phyloP scores from a whole-genome alignment of 2,329 filamentous ascomycete genomes.

The Botrytis paeoniae region DNA sequence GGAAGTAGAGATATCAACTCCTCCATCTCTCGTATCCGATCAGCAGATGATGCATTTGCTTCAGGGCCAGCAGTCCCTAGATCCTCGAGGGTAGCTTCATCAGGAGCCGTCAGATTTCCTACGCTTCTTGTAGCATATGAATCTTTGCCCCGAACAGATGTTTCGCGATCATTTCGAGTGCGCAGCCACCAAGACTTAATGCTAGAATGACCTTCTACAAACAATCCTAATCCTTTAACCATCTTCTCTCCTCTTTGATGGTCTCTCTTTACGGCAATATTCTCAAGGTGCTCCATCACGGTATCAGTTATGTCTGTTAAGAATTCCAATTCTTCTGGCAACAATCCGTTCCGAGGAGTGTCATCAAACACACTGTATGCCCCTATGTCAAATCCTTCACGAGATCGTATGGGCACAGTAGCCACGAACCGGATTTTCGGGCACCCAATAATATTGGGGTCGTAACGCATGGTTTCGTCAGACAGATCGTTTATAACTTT shows the following conservation, averaged over 20 bases:
- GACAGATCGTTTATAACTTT: slow-evolving; percentile 19
- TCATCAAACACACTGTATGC: slow-evolving; percentile 51
- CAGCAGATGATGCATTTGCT: not conserved
- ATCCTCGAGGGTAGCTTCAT: not conserved
- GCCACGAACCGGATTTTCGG: slow-evolving; percentile 32
- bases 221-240: slow-evolving; percentile 20
- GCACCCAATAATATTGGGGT: slow-evolving; percentile 24
- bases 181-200: slow-evolving; percentile 29
- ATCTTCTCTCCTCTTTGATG: slow-evolving; percentile 20
- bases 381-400: slow-evolving; percentile 32
- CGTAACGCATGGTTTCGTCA: slow-evolving; percentile 21
- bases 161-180: slow-evolving; percentile 26
- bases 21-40: not conserved
- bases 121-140: not conserved
- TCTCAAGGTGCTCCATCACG: slow-evolving; percentile 60
- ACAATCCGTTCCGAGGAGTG: slow-evolving; percentile 50
- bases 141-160: not conserved
- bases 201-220: slow-evolving; percentile 18
- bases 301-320: slow-evolving; percentile 55
- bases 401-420: slow-evolving; percentile 31
- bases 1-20: not conserved
- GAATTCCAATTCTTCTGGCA: slow-evolving; percentile 49
- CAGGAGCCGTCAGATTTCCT: not conserved
- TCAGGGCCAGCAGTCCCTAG: not conserved
- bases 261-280: slow-evolving; percentile 48